These are phyloP conservation scores for Hordeum vulgare DNA, from an alignment of 176 grass and related monocot genomes.

Conservation along the genomic window MorexV3_pseudomolecules_assembly NC_058523.1:357954383-357954882, in stretches of 20 bases:
- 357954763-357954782: conserved; percentile 98
- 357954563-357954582: neutral
- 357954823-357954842: neutral
- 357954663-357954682: neutral
- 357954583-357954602: neutral
- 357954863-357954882: neutral
- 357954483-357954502: neutral
- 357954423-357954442: neutral
- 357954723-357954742: neutral
- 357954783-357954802: conserved; percentile 79
- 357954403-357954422: conserved; percentile 50
- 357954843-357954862: neutral
- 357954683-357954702: neutral
- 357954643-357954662: neutral
- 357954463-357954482: neutral
- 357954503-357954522: neutral
- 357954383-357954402: conserved; percentile 43
- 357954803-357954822: conserved; percentile 78
- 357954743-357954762: conserved; percentile 69
- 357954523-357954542: neutral
- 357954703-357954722: neutral
- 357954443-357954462: neutral
- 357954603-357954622: neutral
- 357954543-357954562: neutral
- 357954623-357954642: neutral